phyloP scores from a whole-genome alignment of 2,329 filamentous ascomycete genomes.

The Phaeophleospora eucalypticola region DNA sequence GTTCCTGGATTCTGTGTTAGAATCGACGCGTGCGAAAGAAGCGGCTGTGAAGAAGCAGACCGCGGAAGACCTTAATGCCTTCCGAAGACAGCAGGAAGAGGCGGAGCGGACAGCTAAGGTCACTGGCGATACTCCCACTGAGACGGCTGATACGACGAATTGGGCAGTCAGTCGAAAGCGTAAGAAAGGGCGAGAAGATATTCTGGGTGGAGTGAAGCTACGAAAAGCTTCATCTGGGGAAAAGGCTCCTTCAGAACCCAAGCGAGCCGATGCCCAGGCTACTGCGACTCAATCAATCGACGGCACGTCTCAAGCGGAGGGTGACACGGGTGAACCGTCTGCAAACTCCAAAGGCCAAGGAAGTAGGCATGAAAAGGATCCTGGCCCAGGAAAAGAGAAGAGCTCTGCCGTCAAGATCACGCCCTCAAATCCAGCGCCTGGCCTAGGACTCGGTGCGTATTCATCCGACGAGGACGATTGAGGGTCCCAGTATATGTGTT shows the following conservation, averaged over 20 bases:
- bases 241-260: conserved; percentile 4
- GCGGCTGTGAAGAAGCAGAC: conserved; percentile 56
- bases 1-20: conserved; percentile 61
- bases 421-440: conserved; percentile 17
- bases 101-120: conserved; percentile 47
- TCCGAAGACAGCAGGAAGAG: conserved; percentile 57
- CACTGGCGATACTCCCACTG: conserved; percentile 45
- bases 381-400: no score
- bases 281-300: background rate
- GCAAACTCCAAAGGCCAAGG: no score
- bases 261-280: conserved; percentile 1
- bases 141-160: conserved; percentile 37
- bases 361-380: no score
- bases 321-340: background rate
- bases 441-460: conserved; percentile 39
- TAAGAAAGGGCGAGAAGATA: conserved; percentile 33
- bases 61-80: conserved; percentile 54
- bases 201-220: conserved; percentile 43
- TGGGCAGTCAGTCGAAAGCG: conserved; percentile 33
- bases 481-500: no score
- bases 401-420: background rate
- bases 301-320: background rate
- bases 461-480: conserved; percentile 44
- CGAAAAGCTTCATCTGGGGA: conserved; percentile 35
- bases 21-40: conserved; percentile 55